Evolutionary conservation across 2,329 filamentous ascomycete genomes (phyloP), one percentile per base, ranked within the genome.

Genomic region (Neonectria faginata): DNA sequence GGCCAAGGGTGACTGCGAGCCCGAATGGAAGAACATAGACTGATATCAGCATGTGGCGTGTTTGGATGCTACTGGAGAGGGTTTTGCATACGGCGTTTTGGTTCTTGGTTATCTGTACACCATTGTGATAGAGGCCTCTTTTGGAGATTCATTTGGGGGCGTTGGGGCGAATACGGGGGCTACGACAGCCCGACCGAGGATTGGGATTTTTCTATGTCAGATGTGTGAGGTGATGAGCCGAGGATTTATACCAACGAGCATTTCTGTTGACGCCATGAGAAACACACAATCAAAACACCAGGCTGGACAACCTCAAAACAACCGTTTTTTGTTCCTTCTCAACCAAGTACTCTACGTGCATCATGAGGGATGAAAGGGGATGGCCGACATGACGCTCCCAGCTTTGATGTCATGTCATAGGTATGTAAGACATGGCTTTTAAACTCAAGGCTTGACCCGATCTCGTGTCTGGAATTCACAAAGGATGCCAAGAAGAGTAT

Each of bases 1-100:
- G 8, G 77, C 79, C 18, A 79, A 76, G 71, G 83, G 82, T 8
- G 79, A 83, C 51, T 85, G 83, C 66, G 70, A 71, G 45, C 72
- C 79, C 4, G 75, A 76, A 12, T 84, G 82, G 82, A 81, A 77
- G 63, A 73, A 75, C 33, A 76, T 79, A 3, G 73, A 76, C 36
- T 75, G 60, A 57, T 33, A 20, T 10, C 20, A 31, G 22, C 22
- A 57, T 48, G 44, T 12, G 36, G 50, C 14, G 59, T 45, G 58
- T 50, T 39, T 62, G 44, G 20, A 48, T 47, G 55, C 44, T 47
- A 16, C 27, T 60, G 31, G 42, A 36, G 33, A 54, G 65, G 48
- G 22, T 41, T 18, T 14, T 20, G 11, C 8, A 33, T 55, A 42
- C 33, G 67, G 62, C 67, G 64, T 72, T 63, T 31, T 58, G 62